Base-by-base conservation (phyloP, 1,284 basidiomycete species). In the Ganoderma lingzhi region DNA sequence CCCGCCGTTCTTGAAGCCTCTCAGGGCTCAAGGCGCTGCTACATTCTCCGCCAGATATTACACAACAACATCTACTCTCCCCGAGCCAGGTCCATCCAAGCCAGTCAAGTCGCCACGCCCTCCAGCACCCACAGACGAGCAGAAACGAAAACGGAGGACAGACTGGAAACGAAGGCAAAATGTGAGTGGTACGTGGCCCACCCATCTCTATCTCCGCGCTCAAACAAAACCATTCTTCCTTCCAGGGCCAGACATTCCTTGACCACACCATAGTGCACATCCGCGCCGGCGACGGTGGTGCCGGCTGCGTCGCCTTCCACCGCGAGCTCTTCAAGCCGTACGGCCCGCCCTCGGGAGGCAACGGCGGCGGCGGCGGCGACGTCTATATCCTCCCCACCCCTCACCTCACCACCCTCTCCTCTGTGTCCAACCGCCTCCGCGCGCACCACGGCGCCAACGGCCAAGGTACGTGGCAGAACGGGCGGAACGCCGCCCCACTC, bases 271-370 rank as follows among this genome's bases (percentile, higher is more conserved):
- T 94, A 53, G 85, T 96, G 17, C 91, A 90, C 39, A 85, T 96
- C 35, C 86, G 92, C 65, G 94, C 87, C 77, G 95, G 95, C 93
- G 91, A 87, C 77, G 96, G 96, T 30, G 94, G 95, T 0, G 84
- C 94, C 65, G 95, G 95, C 23, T 93, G 94, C 71, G 91, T 92
- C 17, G 93, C 94, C 3, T 95, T 96, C 74, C 90, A 94, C 75
- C 90, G 91, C 69, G 92, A 94, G 82, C 93, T 92, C 77, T 93
- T 86, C 81, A 88, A 88, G 70, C 87, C 91, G 0, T 88, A 90
- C 70, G 95, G 96, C 0, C 94, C 95, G 0, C 94, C 96, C 0
- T 95, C 94, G 12, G 96, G 96, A 1, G 96, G 96, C 0, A 93
- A 93, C 72, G 96, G 97, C 23, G 96, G 96, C 0, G 87, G 87